A percentile compares a stretch with the other conserved stretches of the same genome.
phyloP scores from a whole-genome alignment of 129 eudicot species.

The Tanacetum coccineum region DNA sequence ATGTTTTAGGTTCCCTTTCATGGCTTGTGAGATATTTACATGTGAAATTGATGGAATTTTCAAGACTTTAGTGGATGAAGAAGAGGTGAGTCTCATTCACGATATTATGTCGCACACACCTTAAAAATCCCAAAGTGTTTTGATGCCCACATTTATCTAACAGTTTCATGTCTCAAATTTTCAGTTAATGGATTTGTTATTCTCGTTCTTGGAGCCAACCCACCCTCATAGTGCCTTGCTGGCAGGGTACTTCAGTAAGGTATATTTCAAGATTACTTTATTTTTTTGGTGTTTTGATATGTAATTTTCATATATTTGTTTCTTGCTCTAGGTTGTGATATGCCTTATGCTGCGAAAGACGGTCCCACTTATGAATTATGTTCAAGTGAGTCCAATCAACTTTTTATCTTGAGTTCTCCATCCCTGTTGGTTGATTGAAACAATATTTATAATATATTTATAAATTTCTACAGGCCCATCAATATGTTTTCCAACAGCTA shows the following conservation, averaged over 20 bases:
- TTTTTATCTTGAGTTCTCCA: background rate
- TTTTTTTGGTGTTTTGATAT: background rate
- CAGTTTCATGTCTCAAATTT: background rate
- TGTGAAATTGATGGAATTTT: slow-evolving; percentile 87
- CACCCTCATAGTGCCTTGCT: slow-evolving; percentile 79
- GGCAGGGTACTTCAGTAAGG: slow-evolving; percentile 98
- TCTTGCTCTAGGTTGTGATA: slow-evolving; percentile 50
- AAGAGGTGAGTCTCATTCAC: slow-evolving; percentile 46
- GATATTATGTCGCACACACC: background rate
- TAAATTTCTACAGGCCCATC: slow-evolving; percentile 53
- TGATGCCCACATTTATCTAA: background rate
- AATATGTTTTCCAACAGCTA: slow-evolving; percentile 69
- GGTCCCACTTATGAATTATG: slow-evolving; percentile 72
- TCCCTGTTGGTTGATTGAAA: background rate
- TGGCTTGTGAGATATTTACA: slow-evolving; percentile 83
- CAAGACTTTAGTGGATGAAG: slow-evolving; percentile 84
- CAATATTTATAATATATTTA: background rate
- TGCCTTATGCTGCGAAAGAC: slow-evolving; percentile 85
- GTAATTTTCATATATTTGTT: background rate
- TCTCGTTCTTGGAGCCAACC: slow-evolving; percentile 88
- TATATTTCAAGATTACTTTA: slow-evolving; percentile 9
- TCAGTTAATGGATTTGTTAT: slow-evolving; percentile 85
- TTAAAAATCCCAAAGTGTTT: background rate
- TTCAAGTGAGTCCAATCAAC: slow-evolving; percentile 47
- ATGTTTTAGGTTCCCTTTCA: slow-evolving; percentile 67